Percentiles rank a stretch among this genome's conserved stretches.
phyloP scores from a whole-genome alignment of 805 yeast species.

The Metahyphopichia silvanorum region DNA sequence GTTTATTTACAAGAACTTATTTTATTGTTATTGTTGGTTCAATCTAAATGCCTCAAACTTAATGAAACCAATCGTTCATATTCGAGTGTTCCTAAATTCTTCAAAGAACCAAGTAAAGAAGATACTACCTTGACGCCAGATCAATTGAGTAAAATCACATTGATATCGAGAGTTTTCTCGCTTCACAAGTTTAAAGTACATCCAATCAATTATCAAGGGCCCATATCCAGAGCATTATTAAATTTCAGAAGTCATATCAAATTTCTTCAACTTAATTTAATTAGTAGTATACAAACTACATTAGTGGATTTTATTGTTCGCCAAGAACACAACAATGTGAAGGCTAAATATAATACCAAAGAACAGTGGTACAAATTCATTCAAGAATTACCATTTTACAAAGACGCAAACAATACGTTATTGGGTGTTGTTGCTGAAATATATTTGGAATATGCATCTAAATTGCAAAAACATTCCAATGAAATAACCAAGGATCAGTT shows the following conservation, averaged over 20 bases:
- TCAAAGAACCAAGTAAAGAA: slow-evolving; percentile 21
- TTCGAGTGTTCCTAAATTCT: slow-evolving; percentile 28
- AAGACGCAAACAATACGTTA: slow-evolving; percentile 55
- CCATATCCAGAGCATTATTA: slow-evolving; percentile 63
- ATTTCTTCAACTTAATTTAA: slow-evolving; percentile 46
- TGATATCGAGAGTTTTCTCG: slow-evolving; percentile 37
- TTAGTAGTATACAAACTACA: slow-evolving; percentile 54
- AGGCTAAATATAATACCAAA: slow-evolving; percentile 39
- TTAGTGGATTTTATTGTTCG: slow-evolving; percentile 48
- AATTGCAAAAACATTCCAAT: slow-evolving; percentile 18
- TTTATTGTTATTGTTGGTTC: slow-evolving; percentile 44
- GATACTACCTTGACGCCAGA: slow-evolving; percentile 38
- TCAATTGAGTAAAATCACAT: slow-evolving; percentile 30
- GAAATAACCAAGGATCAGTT: slow-evolving; percentile 21
- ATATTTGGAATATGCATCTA: slow-evolving; percentile 44
- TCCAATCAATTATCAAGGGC: slow-evolving; percentile 61
- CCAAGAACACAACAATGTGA: slow-evolving; percentile 43
- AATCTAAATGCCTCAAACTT: slow-evolving; percentile 34
- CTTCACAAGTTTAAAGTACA: slow-evolving; percentile 32
- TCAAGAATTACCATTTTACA: slow-evolving; percentile 58
- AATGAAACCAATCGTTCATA: slow-evolving; percentile 34
- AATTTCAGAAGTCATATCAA: slow-evolving; percentile 65
- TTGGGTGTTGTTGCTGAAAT: slow-evolving; percentile 59
- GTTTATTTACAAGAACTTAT: slow-evolving; percentile 40
- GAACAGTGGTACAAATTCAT: slow-evolving; percentile 59